Conservation (phyloP, 2,329 filamentous ascomycete species). For the Raffaelea albimanens region DNA sequence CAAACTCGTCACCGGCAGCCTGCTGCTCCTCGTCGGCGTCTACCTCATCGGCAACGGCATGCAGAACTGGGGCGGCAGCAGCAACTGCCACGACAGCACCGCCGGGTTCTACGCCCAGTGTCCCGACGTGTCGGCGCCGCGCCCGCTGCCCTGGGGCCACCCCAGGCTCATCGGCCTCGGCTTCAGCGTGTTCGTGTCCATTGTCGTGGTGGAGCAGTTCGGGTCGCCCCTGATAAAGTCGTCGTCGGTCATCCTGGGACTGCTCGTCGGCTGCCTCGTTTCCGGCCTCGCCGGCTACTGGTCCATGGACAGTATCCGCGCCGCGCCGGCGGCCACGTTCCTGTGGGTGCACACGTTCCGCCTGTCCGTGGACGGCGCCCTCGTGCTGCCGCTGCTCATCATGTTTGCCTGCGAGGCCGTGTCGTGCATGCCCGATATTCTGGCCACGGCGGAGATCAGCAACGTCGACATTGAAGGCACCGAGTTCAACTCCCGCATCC, state of each 20-base stretch:
- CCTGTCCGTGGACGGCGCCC: constrained; percentile 58
- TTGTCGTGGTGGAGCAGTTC: constrained; percentile 70
- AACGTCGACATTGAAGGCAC: constrained; percentile 62
- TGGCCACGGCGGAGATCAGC: constrained; percentile 71
- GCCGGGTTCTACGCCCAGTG: constrained; percentile 44
- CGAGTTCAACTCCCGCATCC: constrained; percentile 65
- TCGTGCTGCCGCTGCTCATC: constrained; percentile 62
- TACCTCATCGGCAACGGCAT: constrained; percentile 54
- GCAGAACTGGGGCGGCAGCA: constrained; percentile 58
- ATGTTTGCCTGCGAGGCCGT: constrained; percentile 63
- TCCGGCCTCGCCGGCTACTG: constrained; percentile 71
- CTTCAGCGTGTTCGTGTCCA: constrained; percentile 61
- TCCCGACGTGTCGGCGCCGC: constrained; percentile 47
- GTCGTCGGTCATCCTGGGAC: constrained; percentile 62
- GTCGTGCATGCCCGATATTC: constrained; percentile 58
- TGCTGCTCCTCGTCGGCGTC: constrained; percentile 58
- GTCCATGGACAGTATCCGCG: constrained; percentile 54
- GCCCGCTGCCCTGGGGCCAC: constrained; percentile 49
- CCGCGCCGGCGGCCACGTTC: constrained; percentile 62
- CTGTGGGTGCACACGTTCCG: constrained; percentile 72
- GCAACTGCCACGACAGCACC: constrained; percentile 24
- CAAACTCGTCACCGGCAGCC: constrained; percentile 58
- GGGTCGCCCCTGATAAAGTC: constrained; percentile 78
- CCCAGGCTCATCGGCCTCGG: constrained; percentile 49
- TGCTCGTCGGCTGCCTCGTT: constrained; percentile 63